A percentile compares a stretch with the other conserved stretches of the same genome.
phyloP scores from a whole-genome alignment of 805 yeast genomes.

The Blastobotrys attinorum region DNA sequence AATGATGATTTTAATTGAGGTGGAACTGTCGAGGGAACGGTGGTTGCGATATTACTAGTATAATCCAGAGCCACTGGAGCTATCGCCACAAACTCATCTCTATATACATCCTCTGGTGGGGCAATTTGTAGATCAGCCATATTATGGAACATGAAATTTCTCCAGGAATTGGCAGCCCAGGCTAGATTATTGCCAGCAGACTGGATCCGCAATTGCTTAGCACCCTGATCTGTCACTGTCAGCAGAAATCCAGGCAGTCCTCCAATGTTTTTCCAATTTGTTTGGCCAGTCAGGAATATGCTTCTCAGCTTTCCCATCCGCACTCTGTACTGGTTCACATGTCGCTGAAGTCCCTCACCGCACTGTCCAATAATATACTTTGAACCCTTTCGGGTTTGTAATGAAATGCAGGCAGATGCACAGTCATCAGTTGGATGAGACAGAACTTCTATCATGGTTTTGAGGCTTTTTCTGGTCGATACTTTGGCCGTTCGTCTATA shows the following conservation, averaged over 20 bases:
- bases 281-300: constrained; percentile 70
- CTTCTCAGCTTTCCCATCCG: constrained; percentile 51
- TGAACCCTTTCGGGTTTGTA: constrained; percentile 41
- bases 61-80: constrained; percentile 2
- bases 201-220: constrained; percentile 10
- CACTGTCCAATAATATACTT: constrained; percentile 68
- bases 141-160: constrained; percentile 75
- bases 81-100: constrained; percentile 22
- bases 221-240: constrained; percentile 72
- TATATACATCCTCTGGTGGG: constrained; percentile 19
- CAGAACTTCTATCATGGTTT: constrained; percentile 24
- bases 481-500: not conserved
- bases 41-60: not conserved
- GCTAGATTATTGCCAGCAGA: not conserved
- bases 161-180: constrained; percentile 45
- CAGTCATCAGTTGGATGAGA: constrained; percentile 42
- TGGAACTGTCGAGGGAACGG: not conserved
- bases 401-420: constrained; percentile 40
- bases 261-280: constrained; percentile 73
- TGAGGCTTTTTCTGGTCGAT: constrained; percentile 15
- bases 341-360: constrained; percentile 82
- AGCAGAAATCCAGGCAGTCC: constrained; percentile 87
- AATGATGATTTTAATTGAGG: not conserved
- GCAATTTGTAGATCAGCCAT: constrained; percentile 33
- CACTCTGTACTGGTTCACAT: constrained; percentile 52